Conservation (phyloP, 441 rosid species). For the Mallotus repandus region DNA sequence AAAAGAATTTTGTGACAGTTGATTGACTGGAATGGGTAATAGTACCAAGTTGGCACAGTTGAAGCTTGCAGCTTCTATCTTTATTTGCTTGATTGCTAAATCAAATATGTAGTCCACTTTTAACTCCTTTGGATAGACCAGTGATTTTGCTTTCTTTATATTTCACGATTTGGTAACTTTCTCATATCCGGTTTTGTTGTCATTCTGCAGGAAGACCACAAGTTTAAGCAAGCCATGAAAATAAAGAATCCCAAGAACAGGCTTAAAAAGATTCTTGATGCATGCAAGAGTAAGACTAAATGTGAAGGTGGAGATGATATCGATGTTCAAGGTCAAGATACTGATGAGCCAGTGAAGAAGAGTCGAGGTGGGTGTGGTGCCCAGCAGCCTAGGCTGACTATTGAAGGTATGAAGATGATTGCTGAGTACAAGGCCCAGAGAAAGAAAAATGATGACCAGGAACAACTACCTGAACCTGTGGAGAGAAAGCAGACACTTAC, state of each 20-base stretch:
- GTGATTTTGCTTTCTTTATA: not conserved
- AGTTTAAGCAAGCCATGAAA: constrained; percentile 92
- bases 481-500: constrained; percentile 94
- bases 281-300: constrained; percentile 85
- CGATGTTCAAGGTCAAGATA: constrained; percentile 62
- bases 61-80: not conserved
- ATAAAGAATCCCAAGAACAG: constrained; percentile 89
- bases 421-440: constrained; percentile 83
- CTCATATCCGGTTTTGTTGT: not conserved
- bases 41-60: not conserved
- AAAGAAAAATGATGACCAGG: constrained; percentile 86
- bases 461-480: constrained; percentile 96
- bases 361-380: constrained; percentile 89
- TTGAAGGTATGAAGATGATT: constrained; percentile 98
- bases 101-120: not conserved
- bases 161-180: not conserved
- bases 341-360: constrained; percentile 81
- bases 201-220: constrained; percentile 78
- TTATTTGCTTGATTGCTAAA: not conserved
- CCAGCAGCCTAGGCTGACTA: constrained; percentile 78
- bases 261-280: constrained; percentile 88
- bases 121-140: not conserved
- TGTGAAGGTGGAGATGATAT: constrained; percentile 94
- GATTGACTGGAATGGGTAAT: not conserved
- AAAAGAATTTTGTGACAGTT: not conserved